Evolutionary conservation across 345 rosid genomes (phyloP).

Genomic region (Atalantia buxifolia): DNA sequence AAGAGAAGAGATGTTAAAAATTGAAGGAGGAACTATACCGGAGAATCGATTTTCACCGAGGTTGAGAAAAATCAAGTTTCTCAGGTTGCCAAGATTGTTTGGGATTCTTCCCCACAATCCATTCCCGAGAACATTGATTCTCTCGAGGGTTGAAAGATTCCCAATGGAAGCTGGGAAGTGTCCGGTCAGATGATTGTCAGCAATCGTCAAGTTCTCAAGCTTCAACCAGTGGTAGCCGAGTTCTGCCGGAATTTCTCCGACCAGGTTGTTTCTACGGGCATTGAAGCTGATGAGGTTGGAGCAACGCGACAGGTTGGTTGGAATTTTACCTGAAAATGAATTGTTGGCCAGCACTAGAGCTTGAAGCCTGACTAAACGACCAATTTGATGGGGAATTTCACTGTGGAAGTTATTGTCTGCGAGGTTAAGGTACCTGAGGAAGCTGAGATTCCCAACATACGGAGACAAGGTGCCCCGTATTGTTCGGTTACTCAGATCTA

Average conservation of each 20-base stretch:
- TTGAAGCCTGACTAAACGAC: no score
- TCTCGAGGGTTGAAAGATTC: conserved; percentile 3
- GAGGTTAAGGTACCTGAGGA: no score
- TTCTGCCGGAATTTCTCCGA: conserved; percentile 9
- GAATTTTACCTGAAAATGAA: no score
- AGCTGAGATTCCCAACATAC: no score
- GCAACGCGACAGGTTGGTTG: not conserved
- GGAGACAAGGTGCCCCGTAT: no score
- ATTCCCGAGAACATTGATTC: rapidly evolving
- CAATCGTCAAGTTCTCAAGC: rapidly evolving
- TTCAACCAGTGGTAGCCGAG: conserved; percentile 5
- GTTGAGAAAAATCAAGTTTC: rapidly evolving
- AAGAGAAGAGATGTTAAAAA: conserved; percentile 15
- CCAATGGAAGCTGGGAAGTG: not conserved
- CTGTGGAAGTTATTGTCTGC: no score
- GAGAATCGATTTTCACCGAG: rapidly evolving
- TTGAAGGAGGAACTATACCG: conserved; percentile 17
- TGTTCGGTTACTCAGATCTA: no score
- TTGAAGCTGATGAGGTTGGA: not conserved
- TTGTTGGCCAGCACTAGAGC: no score
- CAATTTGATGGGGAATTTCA: no score
- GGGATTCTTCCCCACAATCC: not conserved
- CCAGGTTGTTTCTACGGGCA: not conserved
- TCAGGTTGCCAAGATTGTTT: not conserved
- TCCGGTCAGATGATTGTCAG: not conserved